phyloP scores from a whole-genome alignment of 208 protist species.

The Leishmania turanica region DNA sequence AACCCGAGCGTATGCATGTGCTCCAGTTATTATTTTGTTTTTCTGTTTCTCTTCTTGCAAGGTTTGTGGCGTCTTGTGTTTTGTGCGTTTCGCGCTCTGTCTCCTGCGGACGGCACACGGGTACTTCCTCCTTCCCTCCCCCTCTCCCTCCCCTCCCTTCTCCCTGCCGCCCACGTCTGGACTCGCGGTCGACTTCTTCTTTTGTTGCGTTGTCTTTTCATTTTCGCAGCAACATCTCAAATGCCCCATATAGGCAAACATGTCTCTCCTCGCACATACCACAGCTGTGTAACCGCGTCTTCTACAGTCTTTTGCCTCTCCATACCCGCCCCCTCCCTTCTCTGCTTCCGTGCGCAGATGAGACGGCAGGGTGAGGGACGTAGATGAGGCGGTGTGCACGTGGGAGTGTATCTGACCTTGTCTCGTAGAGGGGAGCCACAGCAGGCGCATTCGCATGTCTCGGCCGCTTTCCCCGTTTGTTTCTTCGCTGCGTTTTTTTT shows the following conservation, averaged over 20 bases:
- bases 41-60: constrained; percentile 13
- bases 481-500: not conserved
- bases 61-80: not conserved
- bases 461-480: not conserved
- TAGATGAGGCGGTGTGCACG: not conserved
- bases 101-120: not conserved
- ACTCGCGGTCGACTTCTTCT: not conserved
- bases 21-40: not conserved
- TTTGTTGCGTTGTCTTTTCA: not conserved
- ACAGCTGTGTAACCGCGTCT: not conserved
- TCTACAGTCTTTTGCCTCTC: not conserved
- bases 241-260: not conserved
- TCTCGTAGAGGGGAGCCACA: not conserved
- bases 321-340: not conserved
- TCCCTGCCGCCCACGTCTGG: not conserved
- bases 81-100: not conserved
- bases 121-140: too few species aligned
- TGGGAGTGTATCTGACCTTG: not conserved
- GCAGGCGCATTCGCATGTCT: not conserved
- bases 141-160: not conserved
- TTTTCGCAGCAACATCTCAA: not conserved
- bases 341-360: not conserved
- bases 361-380: not conserved
- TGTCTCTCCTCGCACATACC: not conserved
- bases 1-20: not conserved